Conservation (phyloP, 2,329 filamentous ascomycete genomes). For the Sporothrix inflata region DNA sequence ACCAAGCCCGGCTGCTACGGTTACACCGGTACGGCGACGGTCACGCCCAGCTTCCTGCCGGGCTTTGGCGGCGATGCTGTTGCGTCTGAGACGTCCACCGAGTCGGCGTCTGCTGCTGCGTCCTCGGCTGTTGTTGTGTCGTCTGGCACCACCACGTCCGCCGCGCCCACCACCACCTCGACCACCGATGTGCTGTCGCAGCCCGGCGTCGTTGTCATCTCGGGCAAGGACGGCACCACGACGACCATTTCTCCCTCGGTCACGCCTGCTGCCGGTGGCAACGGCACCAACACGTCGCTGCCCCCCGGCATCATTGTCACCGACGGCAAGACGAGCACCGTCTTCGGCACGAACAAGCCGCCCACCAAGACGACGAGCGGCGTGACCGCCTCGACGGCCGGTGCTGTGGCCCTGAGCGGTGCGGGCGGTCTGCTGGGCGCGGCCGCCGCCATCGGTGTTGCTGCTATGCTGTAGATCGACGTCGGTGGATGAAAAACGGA, state of each 20-base stretch:
- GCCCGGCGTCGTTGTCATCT: constrained; percentile 5
- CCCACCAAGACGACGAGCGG: constrained; percentile 1
- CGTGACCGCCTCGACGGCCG: constrained; percentile 5
- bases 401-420: neutral
- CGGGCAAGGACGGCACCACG: constrained; percentile 2
- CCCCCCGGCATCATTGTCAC: constrained; percentile 25
- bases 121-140: neutral
- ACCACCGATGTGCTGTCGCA: neutral
- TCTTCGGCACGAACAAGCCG: constrained; percentile 28
- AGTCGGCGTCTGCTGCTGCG: neutral
- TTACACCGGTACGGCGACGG: constrained; percentile 60
- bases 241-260: neutral
- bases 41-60: constrained; percentile 55
- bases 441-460: constrained; percentile 21
- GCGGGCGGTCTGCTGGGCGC: constrained; percentile 15
- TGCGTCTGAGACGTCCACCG: constrained; percentile 20
- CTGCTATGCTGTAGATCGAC: constrained; percentile 21
- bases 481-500: neutral
- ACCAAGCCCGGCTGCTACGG: constrained; percentile 62
- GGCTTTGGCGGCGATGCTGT: constrained; percentile 36
- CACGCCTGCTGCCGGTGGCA: neutral
- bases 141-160: neutral
- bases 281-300: neutral
- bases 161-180: neutral
- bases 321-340: constrained; percentile 27